Percentiles rank a stretch among this genome's conserved stretches.
These are phyloP conservation scores for Clitoria ternatea DNA, from an alignment of 306 rosid species.

Conservation along the genomic window DNA sequence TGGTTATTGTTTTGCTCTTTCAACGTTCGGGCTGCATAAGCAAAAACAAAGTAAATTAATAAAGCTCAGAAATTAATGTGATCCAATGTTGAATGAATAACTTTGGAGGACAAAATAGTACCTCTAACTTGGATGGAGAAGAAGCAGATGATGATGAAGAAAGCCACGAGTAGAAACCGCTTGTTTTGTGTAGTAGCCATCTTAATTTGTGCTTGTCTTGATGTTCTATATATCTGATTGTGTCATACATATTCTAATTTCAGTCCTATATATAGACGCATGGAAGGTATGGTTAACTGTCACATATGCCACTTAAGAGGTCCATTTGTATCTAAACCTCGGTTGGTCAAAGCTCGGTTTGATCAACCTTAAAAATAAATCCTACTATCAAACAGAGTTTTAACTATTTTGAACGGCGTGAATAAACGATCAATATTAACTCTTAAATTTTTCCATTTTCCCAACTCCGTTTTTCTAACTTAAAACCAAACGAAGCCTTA, in stretches of 20 bases:
- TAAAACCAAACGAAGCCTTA: too few relatives aligned
- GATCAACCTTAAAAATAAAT: too few relatives aligned
- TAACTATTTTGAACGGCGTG: too few relatives aligned
- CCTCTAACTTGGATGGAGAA: slow-evolving; percentile 50
- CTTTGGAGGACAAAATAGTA: slow-evolving; percentile 11
- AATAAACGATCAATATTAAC: too few relatives aligned
- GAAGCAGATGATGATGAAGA: slow-evolving; percentile 58
- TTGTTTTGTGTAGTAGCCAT: slow-evolving; percentile 49
- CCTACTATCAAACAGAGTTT: too few relatives aligned
- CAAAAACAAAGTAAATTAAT: not conserved
- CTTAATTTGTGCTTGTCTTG: not conserved
- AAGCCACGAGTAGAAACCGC: slow-evolving; percentile 44
- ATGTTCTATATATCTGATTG: not conserved
- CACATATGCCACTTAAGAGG: slow-evolving; percentile 11
- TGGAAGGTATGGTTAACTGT: slow-evolving; percentile 7
- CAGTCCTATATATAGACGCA: slow-evolving; percentile 34
- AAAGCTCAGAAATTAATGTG: not conserved
- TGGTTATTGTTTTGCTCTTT: slow-evolving; percentile 27
- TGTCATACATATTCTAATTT: not conserved
- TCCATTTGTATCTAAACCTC: too few relatives aligned
- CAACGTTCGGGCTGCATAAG: slow-evolving; percentile 55
- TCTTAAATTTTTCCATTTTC: too few relatives aligned
- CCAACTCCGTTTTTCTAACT: too few relatives aligned
- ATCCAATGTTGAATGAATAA: not conserved
- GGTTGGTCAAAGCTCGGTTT: too few relatives aligned